Evolutionary conservation across 108 stramenopile species (phyloP).

Genomic region (Cyclotella cryptica): DNA sequence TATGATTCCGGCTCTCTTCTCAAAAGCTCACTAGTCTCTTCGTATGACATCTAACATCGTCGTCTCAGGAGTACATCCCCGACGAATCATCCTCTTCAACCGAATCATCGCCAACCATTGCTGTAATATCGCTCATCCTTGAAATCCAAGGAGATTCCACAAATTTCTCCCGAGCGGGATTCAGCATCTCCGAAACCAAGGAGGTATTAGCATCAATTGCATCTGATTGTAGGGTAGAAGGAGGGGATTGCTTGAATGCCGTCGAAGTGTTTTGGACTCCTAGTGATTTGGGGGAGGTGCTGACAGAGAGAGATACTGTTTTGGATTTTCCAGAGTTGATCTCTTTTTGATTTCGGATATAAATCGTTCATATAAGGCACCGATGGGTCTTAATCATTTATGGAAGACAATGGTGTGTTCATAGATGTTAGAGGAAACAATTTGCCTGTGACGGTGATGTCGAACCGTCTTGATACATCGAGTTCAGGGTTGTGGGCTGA

Average conservation of each 20-base stretch:
- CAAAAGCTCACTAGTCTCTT: not conserved
- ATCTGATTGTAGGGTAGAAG: conserved; percentile 76
- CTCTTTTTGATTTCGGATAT: conserved; percentile 51
- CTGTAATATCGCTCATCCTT: conserved; percentile 76
- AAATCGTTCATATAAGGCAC: not conserved
- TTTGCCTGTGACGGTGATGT: too few relatives aligned
- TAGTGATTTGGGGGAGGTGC: conserved; percentile 67
- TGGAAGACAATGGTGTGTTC: not conserved
- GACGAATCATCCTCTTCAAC: conserved; percentile 36
- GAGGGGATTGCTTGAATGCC: conserved; percentile 84
- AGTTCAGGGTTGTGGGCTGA: too few relatives aligned
- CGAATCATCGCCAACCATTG: conserved; percentile 62
- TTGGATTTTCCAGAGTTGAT: conserved; percentile 89
- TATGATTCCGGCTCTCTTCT: not conserved
- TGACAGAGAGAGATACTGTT: conserved; percentile 72
- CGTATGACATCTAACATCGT: not conserved
- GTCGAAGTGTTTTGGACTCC: conserved; percentile 90
- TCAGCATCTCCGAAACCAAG: conserved; percentile 68
- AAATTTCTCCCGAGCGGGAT: conserved; percentile 66
- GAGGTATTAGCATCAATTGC: conserved; percentile 80
- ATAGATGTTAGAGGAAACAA: too few relatives aligned
- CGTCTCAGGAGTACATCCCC: conserved; percentile 64
- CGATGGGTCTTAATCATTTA: not conserved
- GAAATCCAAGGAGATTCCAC: conserved; percentile 88
- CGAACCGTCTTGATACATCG: too few relatives aligned